These are phyloP conservation scores for Trifolium dubium DNA, from an alignment of 306 rosid species.

Conservation along the genomic window DNA sequence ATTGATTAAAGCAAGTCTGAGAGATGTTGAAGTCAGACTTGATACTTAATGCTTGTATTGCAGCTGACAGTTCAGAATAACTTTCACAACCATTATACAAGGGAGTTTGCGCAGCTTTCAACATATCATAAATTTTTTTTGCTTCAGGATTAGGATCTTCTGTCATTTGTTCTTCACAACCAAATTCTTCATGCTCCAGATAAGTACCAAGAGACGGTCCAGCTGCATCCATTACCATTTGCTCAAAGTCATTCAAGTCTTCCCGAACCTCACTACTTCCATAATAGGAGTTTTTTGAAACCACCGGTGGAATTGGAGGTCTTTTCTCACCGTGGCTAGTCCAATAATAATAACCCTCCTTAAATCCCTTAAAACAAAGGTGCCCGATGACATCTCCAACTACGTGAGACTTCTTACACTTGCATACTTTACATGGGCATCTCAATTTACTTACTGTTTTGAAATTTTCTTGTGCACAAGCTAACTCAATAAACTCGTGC, in stretches of 20 bases:
- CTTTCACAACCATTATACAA: conserved; percentile 1
- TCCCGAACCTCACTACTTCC: background rate
- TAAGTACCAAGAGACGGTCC: background rate
- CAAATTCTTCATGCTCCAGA: background rate
- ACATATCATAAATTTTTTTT: background rate
- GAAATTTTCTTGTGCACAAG: background rate
- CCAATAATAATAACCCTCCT: background rate
- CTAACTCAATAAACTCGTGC: background rate
- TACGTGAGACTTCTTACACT: background rate
- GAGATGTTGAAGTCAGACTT: background rate
- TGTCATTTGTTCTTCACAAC: background rate
- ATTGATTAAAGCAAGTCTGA: background rate
- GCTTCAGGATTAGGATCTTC: background rate
- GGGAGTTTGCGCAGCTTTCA: background rate
- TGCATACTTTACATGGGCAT: background rate
- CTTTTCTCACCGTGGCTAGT: background rate
- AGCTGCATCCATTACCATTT: background rate
- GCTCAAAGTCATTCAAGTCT: background rate
- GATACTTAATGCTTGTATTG: conserved; percentile 7
- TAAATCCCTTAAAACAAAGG: background rate
- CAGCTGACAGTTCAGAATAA: background rate
- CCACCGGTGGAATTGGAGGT: background rate
- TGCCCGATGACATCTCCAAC: background rate
- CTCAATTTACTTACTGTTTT: background rate
- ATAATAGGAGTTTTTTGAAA: background rate